Percentiles rank a stretch among this genome's conserved stretches.
phyloP scores from a whole-genome alignment of 345 rosid genomes.

The Cardamine resedifolia region DNA sequence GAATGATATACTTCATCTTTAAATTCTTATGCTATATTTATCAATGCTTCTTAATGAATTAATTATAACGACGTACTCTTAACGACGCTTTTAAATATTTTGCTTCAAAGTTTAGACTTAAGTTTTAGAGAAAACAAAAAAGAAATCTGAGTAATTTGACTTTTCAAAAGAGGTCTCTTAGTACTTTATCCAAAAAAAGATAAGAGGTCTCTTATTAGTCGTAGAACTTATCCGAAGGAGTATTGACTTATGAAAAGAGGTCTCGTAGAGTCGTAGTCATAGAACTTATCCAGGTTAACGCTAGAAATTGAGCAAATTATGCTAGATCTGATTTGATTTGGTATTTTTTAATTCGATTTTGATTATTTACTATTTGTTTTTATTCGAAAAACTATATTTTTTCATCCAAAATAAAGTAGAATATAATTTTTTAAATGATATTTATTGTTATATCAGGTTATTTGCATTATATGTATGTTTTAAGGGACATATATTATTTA shows the following conservation, averaged over 20 bases:
- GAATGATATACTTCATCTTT: slow-evolving; percentile 9
- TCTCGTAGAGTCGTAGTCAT: slow-evolving; percentile 16
- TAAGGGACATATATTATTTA: background rate
- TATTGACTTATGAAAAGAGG: slow-evolving; percentile 11
- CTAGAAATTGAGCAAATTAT: background rate
- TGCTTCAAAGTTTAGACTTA: background rate
- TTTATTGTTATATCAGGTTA: background rate
- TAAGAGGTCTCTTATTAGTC: too few species aligned
- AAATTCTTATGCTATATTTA: slow-evolving; percentile 4
- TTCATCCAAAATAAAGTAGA: too few species aligned
- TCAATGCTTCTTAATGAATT: background rate
- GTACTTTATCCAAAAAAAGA: too few species aligned
- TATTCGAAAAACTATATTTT: too few species aligned
- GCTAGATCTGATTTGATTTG: too few species aligned
- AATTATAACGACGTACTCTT: slow-evolving; percentile 21
- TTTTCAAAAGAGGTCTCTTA: slow-evolving; percentile 1
- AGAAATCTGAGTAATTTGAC: slow-evolving; percentile 1
- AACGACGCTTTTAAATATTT: slow-evolving; percentile 5
- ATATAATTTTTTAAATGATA: too few species aligned
- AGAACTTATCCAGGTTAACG: slow-evolving; percentile 26
- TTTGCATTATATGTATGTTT: background rate
- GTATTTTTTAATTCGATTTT: background rate
- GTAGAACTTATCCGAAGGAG: background rate
- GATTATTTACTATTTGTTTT: too few species aligned
- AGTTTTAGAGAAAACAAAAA: background rate